Percentiles rank a stretch among this genome's conserved stretches.
Evolutionary conservation across 495 filamentous ascomycete species (phyloP).

Genomic region (Penicillium malachiteum): DNA sequence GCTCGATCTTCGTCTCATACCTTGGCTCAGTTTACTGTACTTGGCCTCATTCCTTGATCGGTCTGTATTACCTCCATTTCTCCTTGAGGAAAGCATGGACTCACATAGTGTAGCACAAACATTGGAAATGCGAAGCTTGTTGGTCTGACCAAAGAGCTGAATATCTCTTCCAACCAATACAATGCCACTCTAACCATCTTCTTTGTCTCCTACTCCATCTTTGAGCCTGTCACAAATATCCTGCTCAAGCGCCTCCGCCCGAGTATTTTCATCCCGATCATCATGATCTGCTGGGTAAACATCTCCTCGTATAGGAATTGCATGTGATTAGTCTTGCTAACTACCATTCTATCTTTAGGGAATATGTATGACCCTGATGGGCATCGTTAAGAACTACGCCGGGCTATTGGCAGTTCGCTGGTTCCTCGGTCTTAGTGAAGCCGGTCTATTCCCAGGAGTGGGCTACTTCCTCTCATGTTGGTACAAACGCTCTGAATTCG

Average conservation of each 20-base stretch:
- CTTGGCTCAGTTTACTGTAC: slow-evolving; percentile 84
- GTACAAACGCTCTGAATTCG: slow-evolving; percentile 81
- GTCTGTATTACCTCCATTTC: slow-evolving; percentile 4
- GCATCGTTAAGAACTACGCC: slow-evolving; percentile 71
- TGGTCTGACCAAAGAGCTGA: slow-evolving; percentile 62
- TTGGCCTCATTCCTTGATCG: slow-evolving; percentile 82
- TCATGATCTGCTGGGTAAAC: slow-evolving; percentile 57
- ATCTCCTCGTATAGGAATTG: not conserved
- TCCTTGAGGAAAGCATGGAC: not conserved
- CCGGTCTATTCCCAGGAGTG: slow-evolving; percentile 82
- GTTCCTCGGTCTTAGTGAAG: slow-evolving; percentile 83
- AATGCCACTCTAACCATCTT: slow-evolving; percentile 81
- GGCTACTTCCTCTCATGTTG: slow-evolving; percentile 88
- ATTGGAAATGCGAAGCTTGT: slow-evolving; percentile 89
- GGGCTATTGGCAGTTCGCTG: slow-evolving; percentile 81
- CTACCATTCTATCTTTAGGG: slow-evolving; percentile 54
- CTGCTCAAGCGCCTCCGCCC: slow-evolving; percentile 74
- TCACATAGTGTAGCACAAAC: slow-evolving; percentile 51
- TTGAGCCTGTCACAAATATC: slow-evolving; percentile 86
- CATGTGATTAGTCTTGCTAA: too few relatives aligned
- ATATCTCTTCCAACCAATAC: slow-evolving; percentile 68
- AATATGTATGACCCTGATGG: slow-evolving; percentile 80
- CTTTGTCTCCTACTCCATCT: slow-evolving; percentile 86
- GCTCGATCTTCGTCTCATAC: slow-evolving; percentile 69
- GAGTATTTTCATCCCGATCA: slow-evolving; percentile 65